phyloP scores from a whole-genome alignment of 2,329 filamentous ascomycete genomes.

The Apiospora hydei region DNA sequence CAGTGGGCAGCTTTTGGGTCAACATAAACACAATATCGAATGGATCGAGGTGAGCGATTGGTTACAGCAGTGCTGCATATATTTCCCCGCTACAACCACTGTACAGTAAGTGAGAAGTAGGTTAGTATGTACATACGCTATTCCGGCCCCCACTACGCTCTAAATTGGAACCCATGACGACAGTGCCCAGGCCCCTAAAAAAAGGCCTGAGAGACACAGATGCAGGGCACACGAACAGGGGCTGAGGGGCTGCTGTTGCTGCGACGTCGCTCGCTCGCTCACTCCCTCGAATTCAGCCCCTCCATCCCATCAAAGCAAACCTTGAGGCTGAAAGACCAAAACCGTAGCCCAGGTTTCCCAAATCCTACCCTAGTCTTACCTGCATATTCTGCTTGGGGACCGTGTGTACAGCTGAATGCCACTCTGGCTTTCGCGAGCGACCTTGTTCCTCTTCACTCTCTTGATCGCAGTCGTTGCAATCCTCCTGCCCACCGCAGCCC shows the following conservation, averaged over 20 bases:
- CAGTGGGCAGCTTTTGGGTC: not conserved
- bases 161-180: constrained; percentile 18
- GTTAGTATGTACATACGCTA: not conserved
- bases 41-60: not conserved
- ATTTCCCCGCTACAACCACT: not conserved
- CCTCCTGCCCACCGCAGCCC: not conserved
- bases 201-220: not conserved
- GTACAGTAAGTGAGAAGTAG: not conserved
- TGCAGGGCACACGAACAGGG: not conserved
- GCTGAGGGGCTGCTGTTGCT: not conserved
- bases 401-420: not conserved
- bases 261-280: not conserved
- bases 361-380: constrained; percentile 12
- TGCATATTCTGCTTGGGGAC: not conserved
- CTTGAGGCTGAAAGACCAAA: constrained; percentile 10
- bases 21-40: not conserved
- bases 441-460: constrained; percentile 1
- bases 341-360: not conserved
- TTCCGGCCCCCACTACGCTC: not conserved
- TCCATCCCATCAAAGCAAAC: constrained; percentile 5
- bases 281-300: not conserved
- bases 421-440: constrained; percentile 2
- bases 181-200: not conserved
- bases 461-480: constrained; percentile 23
- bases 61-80: not conserved